These are phyloP conservation scores for Colletotrichum sp. DNA, from an alignment of 2,329 filamentous ascomycete genomes.

Conservation along the genomic window DNA sequence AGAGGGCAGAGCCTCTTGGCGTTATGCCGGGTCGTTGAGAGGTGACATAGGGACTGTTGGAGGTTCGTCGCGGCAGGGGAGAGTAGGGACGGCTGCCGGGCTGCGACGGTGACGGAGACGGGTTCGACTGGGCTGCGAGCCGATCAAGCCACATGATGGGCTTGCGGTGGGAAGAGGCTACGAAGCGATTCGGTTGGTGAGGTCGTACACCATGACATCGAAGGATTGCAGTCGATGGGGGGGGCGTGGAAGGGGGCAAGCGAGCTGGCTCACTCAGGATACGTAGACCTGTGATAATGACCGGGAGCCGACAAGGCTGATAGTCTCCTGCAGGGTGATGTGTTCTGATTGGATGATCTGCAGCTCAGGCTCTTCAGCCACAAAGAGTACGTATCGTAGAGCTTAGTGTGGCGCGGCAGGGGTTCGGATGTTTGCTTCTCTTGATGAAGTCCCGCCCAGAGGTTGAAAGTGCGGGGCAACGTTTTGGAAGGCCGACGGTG, in stretches of 20 bases:
- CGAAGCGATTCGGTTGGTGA: not conserved
- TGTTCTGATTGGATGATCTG: slow-evolving; percentile 4
- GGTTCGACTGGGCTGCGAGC: slow-evolving; percentile 72
- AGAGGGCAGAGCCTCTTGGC: slow-evolving; percentile 78
- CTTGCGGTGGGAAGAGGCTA: slow-evolving; percentile 14
- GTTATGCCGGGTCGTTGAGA: slow-evolving; percentile 71
- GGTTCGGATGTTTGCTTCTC: not conserved
- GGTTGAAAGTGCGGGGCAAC: slow-evolving; percentile 2
- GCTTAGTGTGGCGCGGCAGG: slow-evolving; percentile 7
- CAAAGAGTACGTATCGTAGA: not conserved
- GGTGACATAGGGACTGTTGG: slow-evolving; percentile 71
- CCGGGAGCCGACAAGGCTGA: slow-evolving; percentile 11
- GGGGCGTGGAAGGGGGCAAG: not conserved
- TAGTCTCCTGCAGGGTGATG: not conserved
- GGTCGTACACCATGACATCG: slow-evolving; percentile 4
- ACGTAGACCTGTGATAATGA: not conserved
- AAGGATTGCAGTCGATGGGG: not conserved
- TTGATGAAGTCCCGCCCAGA: not conserved
- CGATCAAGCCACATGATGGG: slow-evolving; percentile 86
- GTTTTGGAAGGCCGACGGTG: not conserved
- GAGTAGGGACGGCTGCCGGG: slow-evolving; percentile 73
- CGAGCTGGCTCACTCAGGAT: not conserved
- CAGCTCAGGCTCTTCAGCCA: not conserved
- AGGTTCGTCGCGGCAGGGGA: slow-evolving; percentile 70
- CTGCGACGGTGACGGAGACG: slow-evolving; percentile 54